A percentile compares a stretch with the other conserved stretches of the same genome.
phyloP scores from a whole-genome alignment of 352 stramenopile genomes.

The Blastocystis hominis region DNA sequence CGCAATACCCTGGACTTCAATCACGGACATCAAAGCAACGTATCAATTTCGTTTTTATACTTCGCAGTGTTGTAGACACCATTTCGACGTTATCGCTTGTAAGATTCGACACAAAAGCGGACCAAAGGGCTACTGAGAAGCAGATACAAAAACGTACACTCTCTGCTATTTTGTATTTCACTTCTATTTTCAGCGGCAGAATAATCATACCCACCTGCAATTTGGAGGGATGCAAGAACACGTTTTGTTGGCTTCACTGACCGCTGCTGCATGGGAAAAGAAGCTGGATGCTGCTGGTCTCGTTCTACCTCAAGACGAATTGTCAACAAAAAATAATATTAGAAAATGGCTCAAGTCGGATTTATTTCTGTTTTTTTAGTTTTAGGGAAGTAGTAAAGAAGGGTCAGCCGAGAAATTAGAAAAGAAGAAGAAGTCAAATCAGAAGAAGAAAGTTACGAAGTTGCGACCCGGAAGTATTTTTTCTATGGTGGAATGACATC shows the following conservation, averaged over 20 bases:
- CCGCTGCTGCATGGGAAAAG: not conserved
- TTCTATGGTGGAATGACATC: not conserved
- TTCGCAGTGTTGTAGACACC: not conserved
- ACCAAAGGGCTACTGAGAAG: not conserved
- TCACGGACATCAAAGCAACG: not conserved
- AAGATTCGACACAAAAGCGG: not conserved
- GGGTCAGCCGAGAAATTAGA: conserved; percentile 18
- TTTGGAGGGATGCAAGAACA: not conserved
- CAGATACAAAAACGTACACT: not conserved
- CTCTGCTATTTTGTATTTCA: not conserved
- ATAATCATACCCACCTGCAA: not conserved
- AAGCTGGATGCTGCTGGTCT: not conserved
- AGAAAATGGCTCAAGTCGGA: conserved; percentile 41
- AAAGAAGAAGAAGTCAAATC: conserved; percentile 14
- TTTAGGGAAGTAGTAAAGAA: conserved; percentile 22
- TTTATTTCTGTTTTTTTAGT: not conserved
- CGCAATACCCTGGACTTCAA: conserved; percentile 32
- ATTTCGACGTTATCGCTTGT: not conserved
- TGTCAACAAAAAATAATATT: not conserved
- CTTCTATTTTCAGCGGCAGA: not conserved
- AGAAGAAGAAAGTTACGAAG: not conserved
- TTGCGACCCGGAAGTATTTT: conserved; percentile 22
- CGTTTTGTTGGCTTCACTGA: not conserved
- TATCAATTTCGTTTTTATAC: not conserved
- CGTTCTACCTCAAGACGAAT: not conserved